Evolutionary conservation across 805 yeast genomes (phyloP), one percentile per base, ranked within the genome.

Genomic region (Grigorovia transvaalensis): DNA sequence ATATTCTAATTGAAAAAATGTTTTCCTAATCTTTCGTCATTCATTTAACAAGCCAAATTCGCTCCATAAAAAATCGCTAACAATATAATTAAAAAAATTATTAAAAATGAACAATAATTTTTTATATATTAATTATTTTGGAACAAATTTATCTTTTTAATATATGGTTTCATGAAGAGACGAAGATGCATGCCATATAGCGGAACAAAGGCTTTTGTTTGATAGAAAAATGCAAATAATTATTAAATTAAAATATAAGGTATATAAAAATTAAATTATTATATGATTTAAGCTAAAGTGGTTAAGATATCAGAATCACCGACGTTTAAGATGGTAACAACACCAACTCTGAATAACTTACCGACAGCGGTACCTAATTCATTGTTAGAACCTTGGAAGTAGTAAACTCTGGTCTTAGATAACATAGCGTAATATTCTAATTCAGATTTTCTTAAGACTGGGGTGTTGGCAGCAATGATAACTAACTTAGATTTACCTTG

Each of bases 361-460:
- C 99, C 99, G 80, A 96, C 91, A 68, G 96, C 96, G 69, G 99
- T 93, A 82, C 97, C 98, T 73, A 91, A 88, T 81, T 91, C 98
- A 80, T 91, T 91, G 96, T 91, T 91, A 77, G 96, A 95, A 82
- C 97, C 98, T 79, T 85, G 93, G 95, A 90, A 93, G 90, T 90
- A 95, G 93, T 91, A 90, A 61, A 77, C 79, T 72, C 81, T 82
- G 74, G 96, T 87, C 88, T 90, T 91, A 75, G 98, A 86, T 76
- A 93, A 85, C 99, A 93, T 91, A 72, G 98, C 97, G 88, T 93
- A 93, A 85, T 93, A 93, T 84, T 93, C 99, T 76, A 93, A 84
- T 85, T 93, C 99, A 67, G 98, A 88, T 82, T 93, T 91, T 85
- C 98, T 91, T 77, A 93, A 86, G 71, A 91, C 95, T 80, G 99